Evolutionary conservation across 2,329 filamentous ascomycete genomes (phyloP).

Genomic region (Talaromyces sp.): DNA sequence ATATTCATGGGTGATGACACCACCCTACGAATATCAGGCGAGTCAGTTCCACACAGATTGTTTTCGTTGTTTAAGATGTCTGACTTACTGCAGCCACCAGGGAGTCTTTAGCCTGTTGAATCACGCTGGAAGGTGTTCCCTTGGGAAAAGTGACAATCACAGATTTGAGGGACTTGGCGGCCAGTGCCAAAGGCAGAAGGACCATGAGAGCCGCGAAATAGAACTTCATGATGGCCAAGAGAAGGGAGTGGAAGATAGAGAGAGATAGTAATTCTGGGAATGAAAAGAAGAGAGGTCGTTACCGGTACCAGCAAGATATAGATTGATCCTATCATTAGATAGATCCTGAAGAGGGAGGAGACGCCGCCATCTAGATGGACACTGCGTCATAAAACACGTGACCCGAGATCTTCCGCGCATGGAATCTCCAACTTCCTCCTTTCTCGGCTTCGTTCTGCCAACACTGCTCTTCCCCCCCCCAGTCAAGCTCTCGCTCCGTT

Average conservation of each 20-base stretch:
- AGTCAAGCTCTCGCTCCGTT: not conserved
- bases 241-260: not conserved
- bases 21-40: constrained; percentile 52
- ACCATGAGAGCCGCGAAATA: constrained; percentile 60
- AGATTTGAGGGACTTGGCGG: constrained; percentile 62
- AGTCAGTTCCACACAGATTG: constrained; percentile 22
- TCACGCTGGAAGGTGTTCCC: constrained; percentile 66
- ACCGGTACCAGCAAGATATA: too few species aligned
- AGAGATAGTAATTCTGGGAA: too few species aligned
- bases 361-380: too few species aligned
- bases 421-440: not conserved
- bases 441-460: not conserved
- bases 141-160: constrained; percentile 79
- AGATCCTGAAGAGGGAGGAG: too few species aligned
- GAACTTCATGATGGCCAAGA: constrained; percentile 62
- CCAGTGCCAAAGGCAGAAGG: constrained; percentile 64
- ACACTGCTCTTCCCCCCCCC: constrained; percentile 15
- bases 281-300: too few species aligned
- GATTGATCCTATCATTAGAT: too few species aligned
- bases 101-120: constrained; percentile 71
- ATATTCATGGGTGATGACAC: constrained; percentile 79
- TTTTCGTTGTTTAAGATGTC: not conserved
- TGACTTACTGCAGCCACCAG: constrained; percentile 64
- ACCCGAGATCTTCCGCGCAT: not conserved
- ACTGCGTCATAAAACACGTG: constrained; percentile 8